Percentiles rank a stretch among this genome's conserved stretches.
These are phyloP conservation scores for Glomus cerebriforme DNA, from an alignment of 192 early-diverging fungal species.

Conservation along the genomic window DNA sequence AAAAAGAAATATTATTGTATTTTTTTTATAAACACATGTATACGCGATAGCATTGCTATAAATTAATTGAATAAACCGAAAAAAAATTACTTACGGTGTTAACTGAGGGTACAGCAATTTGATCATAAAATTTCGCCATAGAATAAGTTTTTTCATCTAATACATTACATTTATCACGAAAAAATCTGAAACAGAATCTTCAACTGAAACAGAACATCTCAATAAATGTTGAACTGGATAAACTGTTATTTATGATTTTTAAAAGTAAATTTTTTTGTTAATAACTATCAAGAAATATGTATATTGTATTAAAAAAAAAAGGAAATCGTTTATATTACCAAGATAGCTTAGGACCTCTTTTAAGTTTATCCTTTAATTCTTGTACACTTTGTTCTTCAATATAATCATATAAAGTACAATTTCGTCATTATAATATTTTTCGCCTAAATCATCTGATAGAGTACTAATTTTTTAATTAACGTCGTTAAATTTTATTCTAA, in stretches of 20 bases:
- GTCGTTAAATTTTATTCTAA: slow-evolving; percentile 23
- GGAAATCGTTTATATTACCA: slow-evolving; percentile 14
- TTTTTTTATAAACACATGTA: too few species aligned
- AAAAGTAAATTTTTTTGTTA: not conserved
- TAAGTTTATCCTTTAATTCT: slow-evolving; percentile 24
- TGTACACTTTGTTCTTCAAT: slow-evolving; percentile 27
- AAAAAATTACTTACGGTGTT: too few species aligned
- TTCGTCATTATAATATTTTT: not conserved
- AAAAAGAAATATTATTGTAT: not conserved
- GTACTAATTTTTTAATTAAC: slow-evolving; percentile 15
- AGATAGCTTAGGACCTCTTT: slow-evolving; percentile 20
- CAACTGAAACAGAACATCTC: slow-evolving; percentile 34
- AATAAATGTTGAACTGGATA: not conserved
- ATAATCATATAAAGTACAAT: slow-evolving; percentile 28
- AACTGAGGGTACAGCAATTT: slow-evolving; percentile 44
- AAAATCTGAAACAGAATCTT: slow-evolving; percentile 41
- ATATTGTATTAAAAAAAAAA: not conserved
- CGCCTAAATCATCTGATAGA: slow-evolving; percentile 8
- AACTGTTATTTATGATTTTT: slow-evolving; percentile 19
- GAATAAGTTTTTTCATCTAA: slow-evolving; percentile 41
- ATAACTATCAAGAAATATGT: too few species aligned
- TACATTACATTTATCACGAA: slow-evolving; percentile 32
- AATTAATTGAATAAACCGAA: not conserved
- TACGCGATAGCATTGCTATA: too few species aligned
- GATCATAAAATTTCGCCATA: slow-evolving; percentile 53